Conservation (phyloP, 2,329 filamentous ascomycete species). For the Alternaria novae-zelandiae region DNA sequence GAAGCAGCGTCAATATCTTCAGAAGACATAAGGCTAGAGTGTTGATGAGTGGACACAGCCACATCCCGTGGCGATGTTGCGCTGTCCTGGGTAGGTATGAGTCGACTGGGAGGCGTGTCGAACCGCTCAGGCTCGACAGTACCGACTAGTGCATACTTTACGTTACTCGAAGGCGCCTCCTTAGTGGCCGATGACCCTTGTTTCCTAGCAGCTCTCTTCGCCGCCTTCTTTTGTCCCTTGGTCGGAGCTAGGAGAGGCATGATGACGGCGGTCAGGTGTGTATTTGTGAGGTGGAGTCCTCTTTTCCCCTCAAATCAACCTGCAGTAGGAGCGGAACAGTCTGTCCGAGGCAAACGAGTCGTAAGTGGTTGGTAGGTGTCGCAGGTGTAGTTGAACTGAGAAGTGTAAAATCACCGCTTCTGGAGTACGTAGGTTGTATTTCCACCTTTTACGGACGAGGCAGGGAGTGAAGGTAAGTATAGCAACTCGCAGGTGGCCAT, state of each 20-base stretch:
- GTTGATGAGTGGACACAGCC: not conserved
- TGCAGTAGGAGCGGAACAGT: not conserved
- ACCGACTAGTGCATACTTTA: not conserved
- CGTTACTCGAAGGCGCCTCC: not conserved
- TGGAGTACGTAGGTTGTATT: not conserved
- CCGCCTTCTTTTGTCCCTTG: not conserved
- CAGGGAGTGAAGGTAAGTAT: not conserved
- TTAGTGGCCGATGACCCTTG: not conserved
- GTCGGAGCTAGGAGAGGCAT: not conserved
- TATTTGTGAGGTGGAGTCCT: not conserved
- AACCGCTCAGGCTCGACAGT: not conserved
- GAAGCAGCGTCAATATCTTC: not conserved
- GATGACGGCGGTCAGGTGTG: not conserved
- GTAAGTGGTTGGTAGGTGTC: not conserved
- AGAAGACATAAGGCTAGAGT: not conserved
- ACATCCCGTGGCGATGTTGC: not conserved
- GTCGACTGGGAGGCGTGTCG: not conserved
- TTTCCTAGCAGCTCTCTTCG: not conserved
- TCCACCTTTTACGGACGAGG: not conserved
- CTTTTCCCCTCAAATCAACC: too few species aligned
- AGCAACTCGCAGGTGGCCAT: not conserved
- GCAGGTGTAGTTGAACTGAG: not conserved
- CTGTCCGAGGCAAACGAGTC: not conserved
- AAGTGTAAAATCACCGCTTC: not conserved
- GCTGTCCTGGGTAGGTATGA: not conserved